Evolutionary conservation across 805 yeast species (phyloP), one percentile per base, ranked within the genome.

Genomic region (Yamadazyma sp.): DNA sequence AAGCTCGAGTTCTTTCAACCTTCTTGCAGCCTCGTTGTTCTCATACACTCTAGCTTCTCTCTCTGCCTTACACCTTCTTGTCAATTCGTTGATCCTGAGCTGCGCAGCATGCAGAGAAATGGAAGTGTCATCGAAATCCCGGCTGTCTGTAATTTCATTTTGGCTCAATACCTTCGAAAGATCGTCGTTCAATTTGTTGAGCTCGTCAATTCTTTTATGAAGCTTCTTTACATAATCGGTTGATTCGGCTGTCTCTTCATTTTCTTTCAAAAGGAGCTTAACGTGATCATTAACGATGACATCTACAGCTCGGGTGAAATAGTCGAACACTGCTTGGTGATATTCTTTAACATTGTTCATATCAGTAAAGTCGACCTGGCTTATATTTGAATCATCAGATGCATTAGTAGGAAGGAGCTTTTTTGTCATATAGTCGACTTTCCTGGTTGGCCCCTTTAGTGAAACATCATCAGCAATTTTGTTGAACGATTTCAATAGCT

Each of bases 31-130:
- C 24, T 81, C 80, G 24, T 69, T 69, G 37, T 70, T 68, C 47
- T 84, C 90, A 38, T 78, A 67, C 14, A 75, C 74, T 20, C 89
- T 60, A 13, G 84, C 75, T 54, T 84, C 93, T 43, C 88, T 65
- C 45, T 84, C 90, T 5, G 79, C 69, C 49, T 80, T 78, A 82
- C 86, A 81, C 49, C 82, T 68, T 44, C 67, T 75, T 27, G 77
- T 76, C 28, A 84, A 55, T 46, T 81, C 88, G 16, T 77, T 80
- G 11, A 82, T 62, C 38, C 88, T 64, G 31, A 79, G 48, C 2
- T 43, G 32, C 9, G 42, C 34, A 4, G 44, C 44, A 7, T 46
- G 39, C 13, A 41, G 25, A 4, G n/a, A 8, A 2, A 28, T 26
- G 6, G 48, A 52, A 20, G 32, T 29, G 6, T 28, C 31, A 10